Evolutionary conservation across 805 yeast species (phyloP).

Genomic region (Ogataea trehaloabstinens): DNA sequence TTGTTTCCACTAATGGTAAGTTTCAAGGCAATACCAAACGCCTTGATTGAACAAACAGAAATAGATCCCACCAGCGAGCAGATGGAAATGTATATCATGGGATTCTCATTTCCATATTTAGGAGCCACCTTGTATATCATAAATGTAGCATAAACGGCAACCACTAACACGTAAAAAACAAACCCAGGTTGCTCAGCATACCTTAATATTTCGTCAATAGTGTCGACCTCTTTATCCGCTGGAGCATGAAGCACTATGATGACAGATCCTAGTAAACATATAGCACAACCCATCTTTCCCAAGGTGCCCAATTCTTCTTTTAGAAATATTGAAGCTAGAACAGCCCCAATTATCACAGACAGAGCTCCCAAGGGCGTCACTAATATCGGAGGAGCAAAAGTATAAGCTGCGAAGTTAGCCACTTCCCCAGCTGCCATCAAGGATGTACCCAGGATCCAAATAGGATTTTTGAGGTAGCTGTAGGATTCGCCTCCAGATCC

Average conservation of each 20-base stretch:
- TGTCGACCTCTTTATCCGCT: slow-evolving; percentile 83
- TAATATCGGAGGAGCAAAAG: slow-evolving; percentile 90
- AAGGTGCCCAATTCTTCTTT: slow-evolving; percentile 84
- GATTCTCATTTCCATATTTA: slow-evolving; percentile 71
- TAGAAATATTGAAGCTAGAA: slow-evolving; percentile 78
- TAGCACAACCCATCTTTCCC: slow-evolving; percentile 92
- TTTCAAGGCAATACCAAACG: slow-evolving; percentile 88
- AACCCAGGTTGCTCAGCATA: slow-evolving; percentile 82
- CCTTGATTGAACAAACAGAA: slow-evolving; percentile 88
- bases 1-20: slow-evolving; percentile 81
- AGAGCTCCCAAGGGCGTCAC: slow-evolving; percentile 92
- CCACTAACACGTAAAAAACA: slow-evolving; percentile 59
- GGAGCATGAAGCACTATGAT: slow-evolving; percentile 91
- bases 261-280: slow-evolving; percentile 83
- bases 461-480: slow-evolving; percentile 76
- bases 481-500: slow-evolving; percentile 72
- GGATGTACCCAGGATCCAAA: slow-evolving; percentile 92
- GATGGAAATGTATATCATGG: slow-evolving; percentile 85
- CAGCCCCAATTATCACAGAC: slow-evolving; percentile 88
- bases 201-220: slow-evolving; percentile 81
- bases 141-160: slow-evolving; percentile 64
- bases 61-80: slow-evolving; percentile 90
- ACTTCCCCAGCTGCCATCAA: slow-evolving; percentile 90
- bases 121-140: slow-evolving; percentile 88
- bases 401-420: slow-evolving; percentile 92